Evolutionary conservation across 2,329 filamentous ascomycete species (phyloP).

Genomic region (Blastomyces emzantsi): DNA sequence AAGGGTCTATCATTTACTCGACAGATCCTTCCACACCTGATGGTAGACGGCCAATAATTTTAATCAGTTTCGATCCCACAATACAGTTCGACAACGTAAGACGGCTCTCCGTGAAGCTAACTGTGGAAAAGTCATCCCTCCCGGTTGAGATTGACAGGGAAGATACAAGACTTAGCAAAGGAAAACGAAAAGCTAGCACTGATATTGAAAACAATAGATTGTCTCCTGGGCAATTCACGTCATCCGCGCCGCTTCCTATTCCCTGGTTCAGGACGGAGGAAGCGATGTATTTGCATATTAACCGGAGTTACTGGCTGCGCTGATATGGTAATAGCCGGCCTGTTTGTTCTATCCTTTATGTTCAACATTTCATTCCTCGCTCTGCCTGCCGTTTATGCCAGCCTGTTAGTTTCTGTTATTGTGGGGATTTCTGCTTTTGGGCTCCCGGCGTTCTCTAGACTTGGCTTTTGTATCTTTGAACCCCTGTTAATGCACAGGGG

Average conservation of each 20-base stretch:
- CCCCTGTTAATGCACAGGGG: too few relatives aligned
- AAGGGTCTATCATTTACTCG: conserved; percentile 17
- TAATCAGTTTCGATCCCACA: conserved; percentile 18
- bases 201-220: background rate
- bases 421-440: background rate
- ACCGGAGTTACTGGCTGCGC: conserved; percentile 17
- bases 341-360: background rate
- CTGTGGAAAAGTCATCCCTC: background rate
- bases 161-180: conserved; percentile 1
- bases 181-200: conserved; percentile 1
- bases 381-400: background rate
- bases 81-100: conserved; percentile 15
- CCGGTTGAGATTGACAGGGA: conserved; percentile 7
- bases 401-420: background rate
- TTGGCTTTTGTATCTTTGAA: background rate
- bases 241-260: background rate
- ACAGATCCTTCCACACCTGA: conserved; percentile 10
- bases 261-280: conserved; percentile 14
- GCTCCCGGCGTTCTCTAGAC: background rate
- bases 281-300: conserved; percentile 15
- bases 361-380: background rate
- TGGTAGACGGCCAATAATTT: conserved; percentile 13
- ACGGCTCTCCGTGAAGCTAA: conserved; percentile 3
- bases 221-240: background rate
- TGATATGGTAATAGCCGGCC: conserved; percentile 7